A percentile compares a stretch with the other conserved stretches of the same genome.
phyloP scores from a whole-genome alignment of 1,284 basidiomycete species.

The Limonomyces culmigenus region DNA sequence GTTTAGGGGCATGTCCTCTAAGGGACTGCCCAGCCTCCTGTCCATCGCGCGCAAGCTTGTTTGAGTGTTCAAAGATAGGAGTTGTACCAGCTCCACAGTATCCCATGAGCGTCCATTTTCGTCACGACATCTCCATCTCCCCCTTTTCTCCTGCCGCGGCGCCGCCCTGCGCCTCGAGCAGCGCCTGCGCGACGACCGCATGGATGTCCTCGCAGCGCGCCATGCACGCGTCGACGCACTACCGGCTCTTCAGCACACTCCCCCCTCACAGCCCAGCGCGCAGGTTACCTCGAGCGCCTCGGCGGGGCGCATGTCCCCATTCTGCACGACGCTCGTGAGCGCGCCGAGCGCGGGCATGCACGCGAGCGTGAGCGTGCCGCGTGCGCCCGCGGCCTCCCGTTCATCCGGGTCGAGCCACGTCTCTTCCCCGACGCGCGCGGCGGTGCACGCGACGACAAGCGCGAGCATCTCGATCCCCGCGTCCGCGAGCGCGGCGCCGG shows the following conservation, averaged over 20 bases:
- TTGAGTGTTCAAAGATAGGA: too few species aligned
- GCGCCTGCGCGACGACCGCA: slow-evolving; percentile 49
- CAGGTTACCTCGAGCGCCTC: slow-evolving; percentile 36
- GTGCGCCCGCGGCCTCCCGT: slow-evolving; percentile 38
- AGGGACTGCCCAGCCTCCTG: too few species aligned
- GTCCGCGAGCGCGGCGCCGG: slow-evolving; percentile 78
- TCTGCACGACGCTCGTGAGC: slow-evolving; percentile 70
- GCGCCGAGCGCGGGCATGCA: slow-evolving; percentile 85
- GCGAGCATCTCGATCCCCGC: slow-evolving; percentile 83
- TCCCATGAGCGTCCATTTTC: too few species aligned
- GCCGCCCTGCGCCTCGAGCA: too few species aligned
- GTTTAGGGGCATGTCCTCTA: too few species aligned
- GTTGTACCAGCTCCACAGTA: too few species aligned
- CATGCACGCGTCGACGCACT: slow-evolving; percentile 56
- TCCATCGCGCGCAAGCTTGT: too few species aligned
- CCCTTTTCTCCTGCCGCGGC: too few species aligned
- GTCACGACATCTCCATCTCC: too few species aligned
- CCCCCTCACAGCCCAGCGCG: neutral
- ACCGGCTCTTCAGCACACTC: slow-evolving; percentile 3
- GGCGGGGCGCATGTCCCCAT: slow-evolving; percentile 38
- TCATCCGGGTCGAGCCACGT: slow-evolving; percentile 69
- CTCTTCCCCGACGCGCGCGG: slow-evolving; percentile 37
- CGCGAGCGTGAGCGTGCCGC: slow-evolving; percentile 54
- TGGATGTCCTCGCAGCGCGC: slow-evolving; percentile 60
- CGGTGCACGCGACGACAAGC: slow-evolving; percentile 63